Base-by-base conservation (phyloP, 2,329 filamentous ascomycete species). In the Tolypocladium cylindrosporum region DNA sequence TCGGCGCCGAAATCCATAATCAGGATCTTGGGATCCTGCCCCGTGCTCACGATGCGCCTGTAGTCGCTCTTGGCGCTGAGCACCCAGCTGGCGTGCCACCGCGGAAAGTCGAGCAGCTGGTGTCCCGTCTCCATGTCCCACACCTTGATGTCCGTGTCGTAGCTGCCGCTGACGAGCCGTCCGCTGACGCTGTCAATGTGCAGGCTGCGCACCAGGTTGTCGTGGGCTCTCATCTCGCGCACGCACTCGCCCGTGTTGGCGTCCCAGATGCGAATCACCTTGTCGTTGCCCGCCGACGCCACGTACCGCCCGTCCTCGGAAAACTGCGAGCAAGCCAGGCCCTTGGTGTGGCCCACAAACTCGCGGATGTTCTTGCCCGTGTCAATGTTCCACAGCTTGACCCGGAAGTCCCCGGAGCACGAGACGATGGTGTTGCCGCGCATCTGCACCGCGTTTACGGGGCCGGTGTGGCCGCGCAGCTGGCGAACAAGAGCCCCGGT, bases 31-130 rank as follows among this genome's bases (percentile, higher is more conserved):
- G 92, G 89, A 67, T 97, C 92, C 73, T 99, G 94, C 55, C 92
- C 94, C 0, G 93, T 96, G 66, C 91, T 94, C 61, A 99, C 90
- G 62, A 99, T 94, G 61, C 94, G 85, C 59, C 93, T 82, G 72
- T 97, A 97, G 70, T 99, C 93, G 62, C 90, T 92, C 79, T 97
- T 97, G 55, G 94, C 94, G 62, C 90, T 92, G 59, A 99, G 77
- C 68, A 99, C 95, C 94, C 94, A 99, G 73, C 91, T 96, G 13
- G 88, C 88, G 59, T 96, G 96, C 91, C 92, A 97, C 64, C 89
- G 86, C n/a, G 91, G 89, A 67, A 97, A 93, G 65, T 91, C 87
- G 61, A 95, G 83, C 60, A 93, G 81, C 64, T 91, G 81, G 53
- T 86, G 77, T 40, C 92, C 93, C 3, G 87, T 88, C 62, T 87